Conservation (phyloP, 331 rosid species). For the Spiraea crenata region DNA sequence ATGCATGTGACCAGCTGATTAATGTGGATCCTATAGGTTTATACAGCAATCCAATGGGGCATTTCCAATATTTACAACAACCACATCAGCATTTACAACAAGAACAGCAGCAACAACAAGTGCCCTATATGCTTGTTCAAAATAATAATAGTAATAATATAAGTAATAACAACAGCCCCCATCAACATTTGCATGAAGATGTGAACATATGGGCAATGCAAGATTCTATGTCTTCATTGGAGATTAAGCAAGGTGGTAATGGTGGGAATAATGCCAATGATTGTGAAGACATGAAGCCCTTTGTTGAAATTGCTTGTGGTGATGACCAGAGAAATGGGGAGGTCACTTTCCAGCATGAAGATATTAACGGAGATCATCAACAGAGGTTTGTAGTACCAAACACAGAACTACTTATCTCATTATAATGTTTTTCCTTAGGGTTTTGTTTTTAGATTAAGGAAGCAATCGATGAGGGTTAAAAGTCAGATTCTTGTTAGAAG, state of each 20-base stretch:
- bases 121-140: conserved; percentile 3
- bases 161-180: neutral
- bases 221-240: conserved; percentile 42
- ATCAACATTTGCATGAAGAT: conserved; percentile 41
- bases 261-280: conserved; percentile 18
- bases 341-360: conserved; percentile 35
- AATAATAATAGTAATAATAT: neutral
- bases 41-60: conserved; percentile 10
- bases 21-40: conserved; percentile 31
- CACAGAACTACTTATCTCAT: conserved; percentile 3
- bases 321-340: conserved; percentile 34
- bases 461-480: too few species aligned
- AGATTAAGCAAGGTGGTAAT: conserved; percentile 22
- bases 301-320: conserved; percentile 18
- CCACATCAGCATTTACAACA: conserved; percentile 17
- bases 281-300: conserved; percentile 43
- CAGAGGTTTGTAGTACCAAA: conserved; percentile 42
- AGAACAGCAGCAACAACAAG: neutral
- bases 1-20: conserved; percentile 10
- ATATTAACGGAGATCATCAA: conserved; percentile 20
- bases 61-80: conserved; percentile 35
- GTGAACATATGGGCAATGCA: conserved; percentile 53
- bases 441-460: neutral
- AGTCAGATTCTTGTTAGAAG: neutral
- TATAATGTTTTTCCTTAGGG: neutral